phyloP scores from a whole-genome alignment of 1,284 basidiomycete species.

The Ganoderma meredithae region DNA sequence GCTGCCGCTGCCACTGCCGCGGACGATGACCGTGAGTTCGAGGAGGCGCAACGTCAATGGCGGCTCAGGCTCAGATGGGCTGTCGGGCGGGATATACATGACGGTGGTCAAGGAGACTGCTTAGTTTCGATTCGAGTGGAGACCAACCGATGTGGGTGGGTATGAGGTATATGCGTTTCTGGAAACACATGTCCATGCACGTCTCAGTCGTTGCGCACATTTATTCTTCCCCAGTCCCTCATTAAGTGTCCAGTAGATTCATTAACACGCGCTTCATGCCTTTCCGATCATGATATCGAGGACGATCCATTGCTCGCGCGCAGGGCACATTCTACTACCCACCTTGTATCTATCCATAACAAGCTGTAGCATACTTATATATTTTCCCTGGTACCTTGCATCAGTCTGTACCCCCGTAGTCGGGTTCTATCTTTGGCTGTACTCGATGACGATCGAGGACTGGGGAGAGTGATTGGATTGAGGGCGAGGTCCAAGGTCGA shows the following conservation, averaged over 20 bases:
- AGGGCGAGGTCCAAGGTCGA: not conserved
- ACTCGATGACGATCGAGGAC: not conserved
- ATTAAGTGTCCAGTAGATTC: not conserved
- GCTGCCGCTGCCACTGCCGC: conserved; percentile 22
- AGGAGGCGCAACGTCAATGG: conserved; percentile 31
- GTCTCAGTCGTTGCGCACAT: not conserved
- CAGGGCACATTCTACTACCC: not conserved
- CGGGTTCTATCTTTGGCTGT: not conserved
- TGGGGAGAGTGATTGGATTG: not conserved
- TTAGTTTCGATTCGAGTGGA: conserved; percentile 8
- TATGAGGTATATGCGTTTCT: not conserved
- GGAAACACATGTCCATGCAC: not conserved
- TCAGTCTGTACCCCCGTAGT: not conserved
- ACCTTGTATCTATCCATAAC: conserved; percentile 5
- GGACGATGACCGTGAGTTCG: conserved; percentile 29
- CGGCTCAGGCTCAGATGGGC: conserved; percentile 18
- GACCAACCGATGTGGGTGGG: not conserved
- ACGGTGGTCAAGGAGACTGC: conserved; percentile 49
- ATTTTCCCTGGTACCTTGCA: not conserved
- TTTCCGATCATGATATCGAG: not conserved
- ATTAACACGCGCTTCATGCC: not conserved
- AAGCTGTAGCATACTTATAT: conserved; percentile 11
- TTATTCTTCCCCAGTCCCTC: not conserved
- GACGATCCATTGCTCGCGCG: not conserved
- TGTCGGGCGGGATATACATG: conserved; percentile 46